Evolutionary conservation across 352 stramenopile genomes (phyloP).

Genomic region (Aphanomyces invadans): DNA sequence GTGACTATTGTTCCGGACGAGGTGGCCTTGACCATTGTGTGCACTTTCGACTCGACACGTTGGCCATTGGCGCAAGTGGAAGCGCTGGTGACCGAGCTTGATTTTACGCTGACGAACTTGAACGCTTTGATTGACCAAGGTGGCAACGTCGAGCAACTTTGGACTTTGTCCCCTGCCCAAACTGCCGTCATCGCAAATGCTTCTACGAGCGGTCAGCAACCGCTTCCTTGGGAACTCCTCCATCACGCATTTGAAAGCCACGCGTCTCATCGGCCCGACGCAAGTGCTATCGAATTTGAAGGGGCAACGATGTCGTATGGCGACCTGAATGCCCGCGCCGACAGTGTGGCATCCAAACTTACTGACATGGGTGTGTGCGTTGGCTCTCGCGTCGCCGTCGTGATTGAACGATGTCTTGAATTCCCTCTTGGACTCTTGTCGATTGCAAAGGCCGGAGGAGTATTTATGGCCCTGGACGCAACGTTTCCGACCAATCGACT

Average conservation of each 20-base stretch:
- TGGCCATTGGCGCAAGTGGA: neutral
- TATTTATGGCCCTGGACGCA: neutral
- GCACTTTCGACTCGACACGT: neutral
- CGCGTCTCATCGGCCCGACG: slow-evolving; percentile 26
- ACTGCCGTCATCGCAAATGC: neutral
- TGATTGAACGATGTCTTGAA: neutral
- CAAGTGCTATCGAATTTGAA: slow-evolving; percentile 2
- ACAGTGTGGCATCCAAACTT: neutral
- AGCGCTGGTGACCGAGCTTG: neutral
- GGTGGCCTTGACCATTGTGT: too few species aligned
- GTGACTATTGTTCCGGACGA: too few species aligned
- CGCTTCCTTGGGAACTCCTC: neutral
- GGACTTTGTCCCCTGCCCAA: neutral
- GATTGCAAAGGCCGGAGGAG: neutral
- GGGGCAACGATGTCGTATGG: neutral
- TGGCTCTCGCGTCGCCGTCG: neutral
- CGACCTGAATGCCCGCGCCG: neutral
- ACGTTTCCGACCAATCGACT: neutral
- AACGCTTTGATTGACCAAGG: neutral
- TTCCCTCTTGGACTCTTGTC: neutral
- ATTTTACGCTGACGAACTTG: neutral
- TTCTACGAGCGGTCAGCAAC: neutral
- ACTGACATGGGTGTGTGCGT: neutral
- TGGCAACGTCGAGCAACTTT: neutral
- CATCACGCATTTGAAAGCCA: slow-evolving; percentile 2